A percentile compares a stretch with the other conserved stretches of the same genome.
These are phyloP conservation scores for Microdochium nivale DNA, from an alignment of 2,329 filamentous ascomycete species.

Conservation along the genomic window DNA sequence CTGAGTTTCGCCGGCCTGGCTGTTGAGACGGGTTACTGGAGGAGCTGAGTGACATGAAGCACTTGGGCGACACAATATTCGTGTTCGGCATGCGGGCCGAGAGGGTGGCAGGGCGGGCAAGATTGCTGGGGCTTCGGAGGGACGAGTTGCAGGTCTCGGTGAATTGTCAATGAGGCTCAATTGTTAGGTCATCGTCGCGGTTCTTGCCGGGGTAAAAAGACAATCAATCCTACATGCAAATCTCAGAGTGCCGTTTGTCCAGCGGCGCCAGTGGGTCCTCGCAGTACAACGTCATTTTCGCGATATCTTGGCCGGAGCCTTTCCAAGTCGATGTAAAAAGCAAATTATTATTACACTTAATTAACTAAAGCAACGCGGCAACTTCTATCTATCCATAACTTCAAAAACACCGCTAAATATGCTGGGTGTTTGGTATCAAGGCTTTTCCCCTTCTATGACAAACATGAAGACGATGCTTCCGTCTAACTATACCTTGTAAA, in stretches of 20 bases:
- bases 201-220: not conserved
- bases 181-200: not conserved
- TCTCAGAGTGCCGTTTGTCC: not conserved
- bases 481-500: not conserved
- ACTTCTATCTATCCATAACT: not conserved
- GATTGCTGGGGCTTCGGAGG: not conserved
- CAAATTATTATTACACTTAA: too few species aligned
- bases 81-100: too few species aligned
- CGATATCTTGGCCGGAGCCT: not conserved
- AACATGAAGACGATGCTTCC: not conserved
- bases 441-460: not conserved
- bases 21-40: too few species aligned
- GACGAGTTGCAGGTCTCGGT: not conserved
- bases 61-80: too few species aligned
- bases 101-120: not conserved
- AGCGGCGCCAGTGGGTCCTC: not conserved
- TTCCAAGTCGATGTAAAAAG: not conserved
- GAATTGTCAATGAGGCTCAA: not conserved
- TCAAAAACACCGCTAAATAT: not conserved
- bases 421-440: not conserved
- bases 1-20: too few species aligned
- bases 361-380: too few species aligned
- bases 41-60: too few species aligned
- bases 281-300: not conserved
- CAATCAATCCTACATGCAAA: not conserved